These are phyloP conservation scores for Globisporangium iwayamae DNA, from an alignment of 352 stramenopile genomes.

Conservation along the genomic window DNA sequence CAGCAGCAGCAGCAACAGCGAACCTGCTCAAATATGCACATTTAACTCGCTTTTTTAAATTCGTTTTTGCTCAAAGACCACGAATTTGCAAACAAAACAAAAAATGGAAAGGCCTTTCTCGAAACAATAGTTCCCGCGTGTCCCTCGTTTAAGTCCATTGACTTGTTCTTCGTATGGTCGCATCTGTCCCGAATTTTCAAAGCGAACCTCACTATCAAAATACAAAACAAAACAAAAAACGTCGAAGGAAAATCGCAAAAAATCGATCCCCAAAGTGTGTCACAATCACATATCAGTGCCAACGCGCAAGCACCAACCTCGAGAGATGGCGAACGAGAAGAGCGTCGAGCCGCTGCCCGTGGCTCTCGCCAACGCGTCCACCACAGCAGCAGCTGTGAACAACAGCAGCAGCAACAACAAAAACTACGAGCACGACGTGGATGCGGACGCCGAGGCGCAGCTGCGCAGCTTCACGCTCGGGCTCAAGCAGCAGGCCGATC, in stretches of 20 bases:
- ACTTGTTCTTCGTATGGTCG: too few species aligned
- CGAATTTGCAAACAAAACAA: too few species aligned
- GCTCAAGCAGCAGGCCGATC: conserved; percentile 68
- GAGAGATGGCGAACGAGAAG: conserved; percentile 29
- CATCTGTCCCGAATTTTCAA: too few species aligned
- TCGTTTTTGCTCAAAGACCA: too few species aligned
- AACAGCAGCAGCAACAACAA: conserved; percentile 9
- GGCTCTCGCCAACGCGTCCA: neutral
- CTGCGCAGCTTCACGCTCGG: conserved; percentile 33
- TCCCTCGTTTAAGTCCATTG: neutral
- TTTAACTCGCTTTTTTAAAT: too few species aligned
- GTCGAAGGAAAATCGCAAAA: neutral
- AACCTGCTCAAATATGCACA: neutral
- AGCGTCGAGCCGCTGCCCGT: conserved; percentile 17
- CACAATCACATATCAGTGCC: conserved; percentile 13
- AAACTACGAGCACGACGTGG: conserved; percentile 22
- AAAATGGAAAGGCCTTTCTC: too few species aligned
- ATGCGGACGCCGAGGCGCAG: conserved; percentile 44
- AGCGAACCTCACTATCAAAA: too few species aligned
- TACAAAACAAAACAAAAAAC: neutral
- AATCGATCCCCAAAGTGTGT: neutral
- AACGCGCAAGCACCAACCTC: neutral
- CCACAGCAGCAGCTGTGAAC: neutral
- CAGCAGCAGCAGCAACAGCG: conserved; percentile 9
- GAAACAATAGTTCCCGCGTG: neutral